Base-by-base conservation (phyloP, 257 asterid genomes). In the Nicotiana attenuata region DNA sequence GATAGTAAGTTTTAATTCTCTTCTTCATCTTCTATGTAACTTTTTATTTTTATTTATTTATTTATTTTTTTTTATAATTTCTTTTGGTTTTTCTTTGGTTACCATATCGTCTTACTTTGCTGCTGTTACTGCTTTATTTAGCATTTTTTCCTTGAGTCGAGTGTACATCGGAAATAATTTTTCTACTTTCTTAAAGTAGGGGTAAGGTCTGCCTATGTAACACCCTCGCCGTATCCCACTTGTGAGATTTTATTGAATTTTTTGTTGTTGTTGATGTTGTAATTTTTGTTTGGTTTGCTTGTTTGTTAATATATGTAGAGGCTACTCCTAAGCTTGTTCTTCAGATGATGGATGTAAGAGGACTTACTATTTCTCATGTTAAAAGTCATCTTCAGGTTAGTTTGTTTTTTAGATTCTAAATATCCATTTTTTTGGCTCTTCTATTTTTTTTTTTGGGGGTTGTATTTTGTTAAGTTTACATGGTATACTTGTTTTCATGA, bases 351-450 rank as follows among this genome's bases (percentile, higher is more conserved):
- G 96, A 93, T 86, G 95, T 93, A 8, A 90, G 90, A 88, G 97
- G 98, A 26, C 93, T 95, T 82, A 93, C 97, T 29, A 95, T 93
- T 77, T 90, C 98, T 85, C 98, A 95, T 88, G 98, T 95, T 78
- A 95, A 95, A 88, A 93, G 97, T 89, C 98, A 95, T 76, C 91
- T 95, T 5, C 98, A 95, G 95, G 98, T 90, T 63, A 15, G 31
- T 8, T 5, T 9, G 50, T 57, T 47, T 16, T 28, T 26, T 26
- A 28, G 9, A 64, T 64, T 41, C 11, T 10, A 45, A 22, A 22
- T 3, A 45, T 22, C 56, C 28, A 33, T 53, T 63, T 35, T 68
- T 35, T 24, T 3, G n/a, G n/a, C n/a, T n/a, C n/a, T n/a, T n/a
- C n/a, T n/a, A n/a, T n/a, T n/a, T n/a, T n/a, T n/a, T n/a, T n/a